Percentiles rank a stretch among this genome's conserved stretches.
Conservation (phyloP, 2,329 filamentous ascomycete species). For the Calonectria ilicicola region DNA sequence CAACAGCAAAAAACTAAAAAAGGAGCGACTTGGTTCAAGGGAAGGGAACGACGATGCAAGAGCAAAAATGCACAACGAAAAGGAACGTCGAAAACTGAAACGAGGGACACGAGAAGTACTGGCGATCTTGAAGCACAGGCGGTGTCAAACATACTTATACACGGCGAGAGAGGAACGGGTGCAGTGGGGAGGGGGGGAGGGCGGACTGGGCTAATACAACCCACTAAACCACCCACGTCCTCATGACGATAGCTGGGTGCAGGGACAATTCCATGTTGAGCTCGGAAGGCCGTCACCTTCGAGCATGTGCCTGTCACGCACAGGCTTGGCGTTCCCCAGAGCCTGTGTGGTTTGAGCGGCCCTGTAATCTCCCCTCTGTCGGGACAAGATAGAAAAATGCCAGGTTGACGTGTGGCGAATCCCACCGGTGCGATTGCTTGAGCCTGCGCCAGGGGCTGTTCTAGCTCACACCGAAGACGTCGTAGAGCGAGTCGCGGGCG, state of each 20-base stretch:
- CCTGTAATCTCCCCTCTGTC: constrained; percentile 23
- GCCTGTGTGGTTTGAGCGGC: constrained; percentile 7
- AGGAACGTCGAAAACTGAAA: constrained; percentile 18
- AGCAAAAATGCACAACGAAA: constrained; percentile 1
- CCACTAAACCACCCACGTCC: not conserved
- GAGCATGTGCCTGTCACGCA: not conserved
- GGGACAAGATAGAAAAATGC: not conserved
- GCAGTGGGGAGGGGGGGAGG: not conserved
- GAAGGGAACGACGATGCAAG: constrained; percentile 18
- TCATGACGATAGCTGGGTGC: not conserved
- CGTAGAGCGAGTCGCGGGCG: not conserved
- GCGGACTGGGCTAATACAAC: not conserved
- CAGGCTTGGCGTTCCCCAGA: constrained; percentile 17
- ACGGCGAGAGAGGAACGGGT: not conserved
- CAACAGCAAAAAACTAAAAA: constrained; percentile 11
- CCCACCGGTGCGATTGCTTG: constrained; percentile 2
- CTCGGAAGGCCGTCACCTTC: not conserved
- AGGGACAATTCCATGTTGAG: constrained; percentile 6
- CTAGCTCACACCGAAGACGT: not conserved
- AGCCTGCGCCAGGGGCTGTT: not conserved
- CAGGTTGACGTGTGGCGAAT: constrained; percentile 4
- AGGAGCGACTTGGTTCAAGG: constrained; percentile 20
- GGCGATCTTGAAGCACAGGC: constrained; percentile 14
- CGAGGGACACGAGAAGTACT: constrained; percentile 12
- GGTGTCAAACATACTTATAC: constrained; percentile 26